Conservation (phyloP, 139 green algal species). For the Chlamydomonas incerta region DNA sequence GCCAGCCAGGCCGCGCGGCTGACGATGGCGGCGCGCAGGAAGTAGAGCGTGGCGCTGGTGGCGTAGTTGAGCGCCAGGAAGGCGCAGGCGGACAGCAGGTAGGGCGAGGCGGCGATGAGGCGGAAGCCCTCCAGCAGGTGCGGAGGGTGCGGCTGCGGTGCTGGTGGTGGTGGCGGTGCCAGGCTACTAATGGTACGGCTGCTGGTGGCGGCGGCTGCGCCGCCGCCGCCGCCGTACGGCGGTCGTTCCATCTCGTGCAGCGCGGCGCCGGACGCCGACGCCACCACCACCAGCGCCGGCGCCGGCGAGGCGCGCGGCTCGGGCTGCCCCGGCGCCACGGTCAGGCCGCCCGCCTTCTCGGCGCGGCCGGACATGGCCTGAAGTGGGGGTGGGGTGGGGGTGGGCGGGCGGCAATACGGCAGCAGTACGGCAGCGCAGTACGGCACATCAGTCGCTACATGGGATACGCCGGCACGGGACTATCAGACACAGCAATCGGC, state of each 20-base stretch:
- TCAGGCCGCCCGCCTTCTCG: background rate
- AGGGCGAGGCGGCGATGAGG: slow-evolving; percentile 64
- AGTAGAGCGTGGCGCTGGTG: slow-evolving; percentile 74
- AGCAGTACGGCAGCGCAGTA: too few relatives aligned
- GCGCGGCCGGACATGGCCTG: slow-evolving; percentile 8
- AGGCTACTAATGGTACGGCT: too few relatives aligned
- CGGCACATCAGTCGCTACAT: too few relatives aligned
- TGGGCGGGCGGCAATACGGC: too few relatives aligned
- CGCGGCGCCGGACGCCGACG: too few relatives aligned
- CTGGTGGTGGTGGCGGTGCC: too few relatives aligned
- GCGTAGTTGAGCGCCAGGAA: slow-evolving; percentile 63
- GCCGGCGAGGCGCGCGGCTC: too few relatives aligned
- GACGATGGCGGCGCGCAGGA: slow-evolving; percentile 54
- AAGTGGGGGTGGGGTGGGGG: background rate
- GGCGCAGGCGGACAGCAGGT: slow-evolving; percentile 66
- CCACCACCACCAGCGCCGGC: too few relatives aligned
- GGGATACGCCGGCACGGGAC: too few relatives aligned
- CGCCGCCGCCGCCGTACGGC: background rate
- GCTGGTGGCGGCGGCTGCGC: background rate
- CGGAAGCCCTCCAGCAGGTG: slow-evolving; percentile 59
- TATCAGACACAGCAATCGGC: too few relatives aligned
- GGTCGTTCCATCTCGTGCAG: too few relatives aligned
- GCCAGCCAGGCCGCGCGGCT: background rate
- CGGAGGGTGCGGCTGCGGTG: background rate
- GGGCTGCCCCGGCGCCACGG: too few relatives aligned